phyloP scores from a whole-genome alignment of 2,329 filamentous ascomycete species.

The Cordyceps farinosa region DNA sequence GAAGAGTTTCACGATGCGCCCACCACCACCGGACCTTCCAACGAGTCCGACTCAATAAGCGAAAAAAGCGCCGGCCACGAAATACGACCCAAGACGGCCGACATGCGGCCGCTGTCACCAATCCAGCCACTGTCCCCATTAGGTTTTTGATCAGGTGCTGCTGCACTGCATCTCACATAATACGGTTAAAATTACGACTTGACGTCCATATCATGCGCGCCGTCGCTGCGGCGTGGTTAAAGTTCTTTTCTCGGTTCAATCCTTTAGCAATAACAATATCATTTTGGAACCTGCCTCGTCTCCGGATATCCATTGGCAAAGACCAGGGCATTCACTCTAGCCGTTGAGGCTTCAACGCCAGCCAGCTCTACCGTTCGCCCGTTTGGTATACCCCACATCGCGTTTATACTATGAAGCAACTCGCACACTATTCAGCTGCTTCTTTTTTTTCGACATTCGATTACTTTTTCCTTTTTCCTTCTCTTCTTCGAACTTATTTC shows the following conservation, averaged over 20 bases:
- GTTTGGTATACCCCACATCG: conserved; percentile 29
- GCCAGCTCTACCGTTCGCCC: conserved; percentile 12
- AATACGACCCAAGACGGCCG: conserved; percentile 33
- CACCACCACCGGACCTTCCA: conserved; percentile 34
- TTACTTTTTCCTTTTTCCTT: neutral
- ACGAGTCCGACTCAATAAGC: conserved; percentile 43
- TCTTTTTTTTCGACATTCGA: neutral
- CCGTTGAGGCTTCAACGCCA: neutral
- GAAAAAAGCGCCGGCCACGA: conserved; percentile 43
- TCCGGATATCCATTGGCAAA: neutral
- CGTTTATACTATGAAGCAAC: conserved; percentile 12
- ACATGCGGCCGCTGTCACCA: conserved; percentile 51
- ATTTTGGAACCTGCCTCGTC: neutral
- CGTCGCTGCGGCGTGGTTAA: neutral
- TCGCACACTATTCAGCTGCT: neutral
- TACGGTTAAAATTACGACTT: conserved; percentile 4
- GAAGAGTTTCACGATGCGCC: conserved; percentile 28
- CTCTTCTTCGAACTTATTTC: neutral
- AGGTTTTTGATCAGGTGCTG: conserved; percentile 38
- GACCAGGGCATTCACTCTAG: neutral
- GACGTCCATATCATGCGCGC: conserved; percentile 7
- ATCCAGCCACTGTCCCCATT: conserved; percentile 58
- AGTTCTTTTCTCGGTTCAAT: conserved; percentile 7
- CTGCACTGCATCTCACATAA: neutral
- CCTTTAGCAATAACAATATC: neutral